Percentiles rank a stretch among this genome's conserved stretches.
Conservation (phyloP, 257 asterid genomes). For the Leonotis leonurus region DNA sequence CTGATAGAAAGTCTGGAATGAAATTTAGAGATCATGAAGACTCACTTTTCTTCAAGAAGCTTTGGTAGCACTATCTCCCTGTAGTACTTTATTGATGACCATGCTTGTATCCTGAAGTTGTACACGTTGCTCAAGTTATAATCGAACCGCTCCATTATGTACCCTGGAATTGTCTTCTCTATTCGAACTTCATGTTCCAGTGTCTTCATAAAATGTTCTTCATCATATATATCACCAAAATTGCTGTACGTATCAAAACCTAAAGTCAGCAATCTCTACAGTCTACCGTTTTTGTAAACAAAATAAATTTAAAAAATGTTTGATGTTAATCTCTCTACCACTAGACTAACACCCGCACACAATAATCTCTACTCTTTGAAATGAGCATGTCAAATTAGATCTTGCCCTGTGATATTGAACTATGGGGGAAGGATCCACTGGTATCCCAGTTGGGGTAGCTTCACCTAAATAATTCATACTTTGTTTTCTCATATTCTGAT, state of each 20-base stretch:
- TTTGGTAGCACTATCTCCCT: slow-evolving; percentile 76
- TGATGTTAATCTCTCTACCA: too few species aligned
- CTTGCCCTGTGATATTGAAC: background rate
- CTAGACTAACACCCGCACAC: too few species aligned
- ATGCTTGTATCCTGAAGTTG: slow-evolving; percentile 91
- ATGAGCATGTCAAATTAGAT: slow-evolving; percentile 8
- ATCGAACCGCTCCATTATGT: slow-evolving; percentile 86
- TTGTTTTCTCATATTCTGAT: background rate
- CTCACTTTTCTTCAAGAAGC: slow-evolving; percentile 93
- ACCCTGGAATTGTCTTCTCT: slow-evolving; percentile 55
- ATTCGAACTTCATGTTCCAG: slow-evolving; percentile 71
- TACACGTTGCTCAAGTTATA: slow-evolving; percentile 74
- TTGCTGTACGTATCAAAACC: slow-evolving; percentile 54
- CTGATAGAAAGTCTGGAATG: background rate
- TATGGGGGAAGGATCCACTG: background rate
- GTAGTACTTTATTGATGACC: slow-evolving; percentile 79
- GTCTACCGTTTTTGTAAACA: too few species aligned
- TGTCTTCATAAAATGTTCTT: slow-evolving; percentile 62
- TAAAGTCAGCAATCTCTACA: slow-evolving; percentile 18
- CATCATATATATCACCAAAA: slow-evolving; percentile 82
- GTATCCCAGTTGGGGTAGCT: background rate
- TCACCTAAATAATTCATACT: background rate
- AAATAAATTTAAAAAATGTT: too few species aligned
- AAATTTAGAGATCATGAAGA: slow-evolving; percentile 19
- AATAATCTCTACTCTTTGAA: background rate